These are phyloP conservation scores for Phytophthora pluvialis DNA, from an alignment of 352 stramenopile genomes.

Conservation along the genomic window DNA sequence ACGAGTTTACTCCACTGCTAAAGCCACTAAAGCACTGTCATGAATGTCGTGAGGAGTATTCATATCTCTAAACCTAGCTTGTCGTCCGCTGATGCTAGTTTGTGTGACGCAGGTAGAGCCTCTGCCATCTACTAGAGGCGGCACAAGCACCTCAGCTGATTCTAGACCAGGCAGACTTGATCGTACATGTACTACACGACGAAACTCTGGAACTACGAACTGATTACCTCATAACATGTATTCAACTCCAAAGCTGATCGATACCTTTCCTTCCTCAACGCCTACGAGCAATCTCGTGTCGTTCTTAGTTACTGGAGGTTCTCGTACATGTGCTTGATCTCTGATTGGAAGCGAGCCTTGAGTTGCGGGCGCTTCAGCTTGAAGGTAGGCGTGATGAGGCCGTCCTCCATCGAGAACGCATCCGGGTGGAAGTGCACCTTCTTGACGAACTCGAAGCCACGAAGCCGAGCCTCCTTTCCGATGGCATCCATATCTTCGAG, in stretches of 20 bases:
- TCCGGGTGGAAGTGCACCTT: conserved; percentile 87
- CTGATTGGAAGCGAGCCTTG: conserved; percentile 52
- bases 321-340: conserved; percentile 67
- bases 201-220: background rate
- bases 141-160: conserved; percentile 16
- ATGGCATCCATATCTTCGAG: conserved; percentile 70
- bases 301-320: conserved; percentile 33
- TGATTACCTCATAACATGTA: conserved; percentile 11
- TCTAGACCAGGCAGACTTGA: too few relatives aligned
- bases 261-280: background rate
- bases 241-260: conserved; percentile 2
- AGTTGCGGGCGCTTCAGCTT: conserved; percentile 93
- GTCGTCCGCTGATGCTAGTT: background rate
- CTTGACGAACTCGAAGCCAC: conserved; percentile 94
- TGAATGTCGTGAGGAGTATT: too few relatives aligned
- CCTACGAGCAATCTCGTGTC: background rate
- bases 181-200: too few relatives aligned
- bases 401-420: conserved; percentile 90
- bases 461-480: conserved; percentile 68
- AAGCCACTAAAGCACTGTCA: background rate
- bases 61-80: background rate
- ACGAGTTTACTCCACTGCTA: background rate
- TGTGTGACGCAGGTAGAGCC: conserved; percentile 4
- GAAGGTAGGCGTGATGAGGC: conserved; percentile 95
- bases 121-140: background rate